Base-by-base conservation (phyloP, 2,329 filamentous ascomycete genomes). In the Xylariales sp. region DNA sequence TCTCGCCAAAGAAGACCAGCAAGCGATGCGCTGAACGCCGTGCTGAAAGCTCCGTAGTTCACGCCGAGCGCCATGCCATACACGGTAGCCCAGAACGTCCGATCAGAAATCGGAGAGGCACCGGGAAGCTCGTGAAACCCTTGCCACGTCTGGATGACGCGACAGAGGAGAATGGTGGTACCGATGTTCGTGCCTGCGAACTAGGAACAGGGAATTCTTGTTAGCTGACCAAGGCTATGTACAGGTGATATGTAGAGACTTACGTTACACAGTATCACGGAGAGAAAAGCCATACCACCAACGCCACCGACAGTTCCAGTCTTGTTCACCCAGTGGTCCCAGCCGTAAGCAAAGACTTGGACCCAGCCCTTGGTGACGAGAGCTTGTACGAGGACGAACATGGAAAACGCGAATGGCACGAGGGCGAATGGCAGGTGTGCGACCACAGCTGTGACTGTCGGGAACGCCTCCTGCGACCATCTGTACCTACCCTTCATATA, bases 151-250 rank as follows among this genome's bases (percentile, higher is more conserved):
- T 88, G 84, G 9, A 88, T 76, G 5, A 87, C 74, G 3, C 84
- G 79, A 7, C 76, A 86, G 1, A 88, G 68, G 1, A 88, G 74
- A 53, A 88, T 88, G 0, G 84, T 83, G 0, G 84, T 86, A 24
- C 84, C 84, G 39, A 88, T 88, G 49, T 88, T 88, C 2, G 84
- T 88, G 14, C 84, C 84, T 0, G 84, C 81, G 50, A 87, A 88
- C 82, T 87, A 8, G 5, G n/a, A n/a, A n/a, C n/a, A n/a, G n/a
- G n/a, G n/a, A n/a, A n/a, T n/a, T n/a, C n/a, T n/a, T n/a, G n/a
- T n/a, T n/a, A n/a, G n/a, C n/a, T n/a, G n/a, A n/a, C n/a, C n/a
- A n/a, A n/a, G n/a, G n/a, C n/a, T n/a, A n/a, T n/a, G n/a, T n/a
- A n/a, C n/a, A n/a, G n/a, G n/a, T n/a, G n/a, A n/a, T n/a, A n/a